Percentiles rank a stretch among this genome's conserved stretches.
phyloP scores from a whole-genome alignment of 148 eudicot genomes.

The Rhododendron mucronatum region DNA sequence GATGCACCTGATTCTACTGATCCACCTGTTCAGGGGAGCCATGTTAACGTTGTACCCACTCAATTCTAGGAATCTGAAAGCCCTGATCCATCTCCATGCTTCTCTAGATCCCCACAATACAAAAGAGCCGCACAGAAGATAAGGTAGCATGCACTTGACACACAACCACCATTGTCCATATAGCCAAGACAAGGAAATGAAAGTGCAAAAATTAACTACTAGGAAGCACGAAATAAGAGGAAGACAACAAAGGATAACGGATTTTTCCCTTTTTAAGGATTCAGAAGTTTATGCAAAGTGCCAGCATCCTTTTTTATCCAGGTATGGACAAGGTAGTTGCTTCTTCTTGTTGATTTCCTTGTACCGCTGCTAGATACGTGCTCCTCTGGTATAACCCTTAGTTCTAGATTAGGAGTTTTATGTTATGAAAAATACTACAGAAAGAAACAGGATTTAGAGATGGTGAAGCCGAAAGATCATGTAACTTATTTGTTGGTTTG shows the following conservation, averaged over 20 bases:
- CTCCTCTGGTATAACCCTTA: background rate
- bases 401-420: background rate
- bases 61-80: slow-evolving; percentile 14
- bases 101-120: background rate
- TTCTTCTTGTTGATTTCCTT: background rate
- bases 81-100: slow-evolving; percentile 8
- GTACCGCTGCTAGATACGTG: background rate
- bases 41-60: background rate
- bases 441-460: background rate
- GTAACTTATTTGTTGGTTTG: background rate
- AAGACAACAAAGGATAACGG: background rate
- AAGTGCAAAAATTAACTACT: background rate
- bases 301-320: background rate
- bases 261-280: background rate
- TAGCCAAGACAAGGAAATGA: background rate
- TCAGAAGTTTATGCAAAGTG: background rate
- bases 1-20: background rate
- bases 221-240: background rate
- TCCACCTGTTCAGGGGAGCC: background rate
- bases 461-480: background rate
- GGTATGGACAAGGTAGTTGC: background rate
- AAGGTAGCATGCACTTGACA: background rate
- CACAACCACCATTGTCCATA: background rate
- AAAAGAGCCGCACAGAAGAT: slow-evolving; percentile 1
- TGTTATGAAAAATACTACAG: background rate